Evolutionary conservation across 345 rosid species (phyloP), one percentile per base, ranked within the genome.

Genomic region (Durio zibethinus): DNA sequence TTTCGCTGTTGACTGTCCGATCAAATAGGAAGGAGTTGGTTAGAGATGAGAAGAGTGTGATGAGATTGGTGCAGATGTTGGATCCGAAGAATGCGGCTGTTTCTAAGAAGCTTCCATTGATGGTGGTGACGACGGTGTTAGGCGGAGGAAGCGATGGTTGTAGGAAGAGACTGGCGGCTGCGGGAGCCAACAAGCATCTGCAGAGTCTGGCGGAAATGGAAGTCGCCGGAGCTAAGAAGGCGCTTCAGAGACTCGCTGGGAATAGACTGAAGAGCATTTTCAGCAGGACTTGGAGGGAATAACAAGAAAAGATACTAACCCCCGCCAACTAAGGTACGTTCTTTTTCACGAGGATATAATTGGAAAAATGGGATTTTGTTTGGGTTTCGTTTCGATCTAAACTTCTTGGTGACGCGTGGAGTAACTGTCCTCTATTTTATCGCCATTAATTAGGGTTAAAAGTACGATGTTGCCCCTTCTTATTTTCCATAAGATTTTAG

Each of bases 211-310:
- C 82, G 80, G 93, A 90, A 76, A 87, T 87, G 88, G 93, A 90
- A 47, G 84, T 93, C 31, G 42, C 87, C 79, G 93, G 97, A 35
- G 93, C 92, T 23, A 90, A 84, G 79, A 91, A 85, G 76, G 87
- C 89, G 72, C 57, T 85, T 62, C 93, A 87, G 80, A 90, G 87
- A 86, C 92, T 91, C 33, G 59, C 92, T 66, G 92, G 91, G 16
- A 88, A 81, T 79, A 83, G 87, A 64, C 81, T 93, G 11, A 90
- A 85, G 87, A 87, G 73, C 73, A 89, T 93, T 40, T 90, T 93
- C 87, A 52, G 61, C 61, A 77, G 92, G 86, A 79, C 83, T 67
- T 86, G 96, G 93, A 93, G 89, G 91, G 93, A 91, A 77, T 89
- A 83, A 82, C 10, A 16, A 27, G 20, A 29, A 74, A 78, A 76